A percentile compares a stretch with the other conserved stretches of the same genome.
phyloP scores from a whole-genome alignment of 352 stramenopile species.

The Bremia lactucae region DNA sequence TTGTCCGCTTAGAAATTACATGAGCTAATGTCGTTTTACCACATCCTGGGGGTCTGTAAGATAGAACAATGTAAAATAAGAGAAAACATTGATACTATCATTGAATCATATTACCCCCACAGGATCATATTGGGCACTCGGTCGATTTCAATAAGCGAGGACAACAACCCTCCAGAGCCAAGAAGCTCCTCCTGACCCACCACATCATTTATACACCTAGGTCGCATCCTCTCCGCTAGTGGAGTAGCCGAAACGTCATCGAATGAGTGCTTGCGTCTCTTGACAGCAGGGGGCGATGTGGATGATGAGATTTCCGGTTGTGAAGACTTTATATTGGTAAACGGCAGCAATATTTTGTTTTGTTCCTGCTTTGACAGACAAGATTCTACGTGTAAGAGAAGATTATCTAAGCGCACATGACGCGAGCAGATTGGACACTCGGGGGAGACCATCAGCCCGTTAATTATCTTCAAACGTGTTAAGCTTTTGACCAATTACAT shows the following conservation, averaged over 20 bases:
- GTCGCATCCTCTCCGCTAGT: constrained; percentile 70
- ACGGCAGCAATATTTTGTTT: constrained; percentile 7
- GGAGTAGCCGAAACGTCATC: constrained; percentile 26
- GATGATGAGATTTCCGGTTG: constrained; percentile 1
- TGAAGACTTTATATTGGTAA: constrained; percentile 8
- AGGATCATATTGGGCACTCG: constrained; percentile 81
- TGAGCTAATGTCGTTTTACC: constrained; percentile 80
- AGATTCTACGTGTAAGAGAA: constrained; percentile 58
- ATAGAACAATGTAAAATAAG: neutral
- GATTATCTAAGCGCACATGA: constrained; percentile 63
- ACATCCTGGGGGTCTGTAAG: constrained; percentile 58
- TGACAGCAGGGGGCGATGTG: constrained; percentile 16
- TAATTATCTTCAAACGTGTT: neutral
- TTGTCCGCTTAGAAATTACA: constrained; percentile 60
- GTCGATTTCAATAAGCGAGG: constrained; percentile 50
- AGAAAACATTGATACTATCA: neutral
- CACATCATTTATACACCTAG: constrained; percentile 43
- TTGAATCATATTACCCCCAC: constrained; percentile 40
- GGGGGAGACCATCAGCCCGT: constrained; percentile 19
- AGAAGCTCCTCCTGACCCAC: constrained; percentile 64
- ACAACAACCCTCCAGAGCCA: constrained; percentile 43
- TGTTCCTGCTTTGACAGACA: constrained; percentile 34
- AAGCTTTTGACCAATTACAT: constrained; percentile 14
- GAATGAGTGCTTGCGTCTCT: constrained; percentile 39
- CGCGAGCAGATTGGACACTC: constrained; percentile 69